phyloP scores from a whole-genome alignment of 306 rosid genomes.

The Castanopsis chinensis region DNA sequence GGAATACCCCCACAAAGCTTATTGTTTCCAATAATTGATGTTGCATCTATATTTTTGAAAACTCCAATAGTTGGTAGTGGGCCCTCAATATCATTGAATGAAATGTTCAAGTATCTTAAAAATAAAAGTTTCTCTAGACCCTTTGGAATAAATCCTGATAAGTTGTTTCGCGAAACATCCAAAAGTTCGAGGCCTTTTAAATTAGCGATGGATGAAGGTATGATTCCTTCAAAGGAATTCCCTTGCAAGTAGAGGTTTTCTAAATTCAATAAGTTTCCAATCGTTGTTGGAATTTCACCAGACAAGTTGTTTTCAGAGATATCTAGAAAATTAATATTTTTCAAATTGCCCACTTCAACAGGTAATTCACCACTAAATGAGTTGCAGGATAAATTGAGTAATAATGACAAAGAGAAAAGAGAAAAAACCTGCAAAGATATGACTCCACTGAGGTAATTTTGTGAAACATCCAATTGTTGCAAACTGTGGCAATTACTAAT shows the following conservation, averaged over 20 bases:
- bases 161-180: constrained; percentile 30
- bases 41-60: constrained; percentile 21
- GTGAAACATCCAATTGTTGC: neutral
- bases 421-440: constrained; percentile 6
- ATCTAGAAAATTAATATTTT: constrained; percentile 7
- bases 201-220: constrained; percentile 38
- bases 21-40: neutral
- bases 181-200: constrained; percentile 22
- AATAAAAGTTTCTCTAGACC: constrained; percentile 1
- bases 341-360: neutral
- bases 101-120: constrained; percentile 28
- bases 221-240: constrained; percentile 12
- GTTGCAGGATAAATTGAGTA: constrained; percentile 27
- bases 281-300: constrained; percentile 23
- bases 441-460: constrained; percentile 25
- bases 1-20: constrained; percentile 21
- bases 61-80: constrained; percentile 33
- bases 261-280: constrained; percentile 22
- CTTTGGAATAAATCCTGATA: constrained; percentile 34
- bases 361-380: constrained; percentile 26
- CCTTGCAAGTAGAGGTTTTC: constrained; percentile 28
- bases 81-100: constrained; percentile 41
- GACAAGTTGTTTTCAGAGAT: constrained; percentile 27
- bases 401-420: constrained; percentile 3
- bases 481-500: constrained; percentile 14